These are phyloP conservation scores for Penicillium sp. DNA, from an alignment of 2,329 filamentous ascomycete genomes.

Conservation along the genomic window DNA sequence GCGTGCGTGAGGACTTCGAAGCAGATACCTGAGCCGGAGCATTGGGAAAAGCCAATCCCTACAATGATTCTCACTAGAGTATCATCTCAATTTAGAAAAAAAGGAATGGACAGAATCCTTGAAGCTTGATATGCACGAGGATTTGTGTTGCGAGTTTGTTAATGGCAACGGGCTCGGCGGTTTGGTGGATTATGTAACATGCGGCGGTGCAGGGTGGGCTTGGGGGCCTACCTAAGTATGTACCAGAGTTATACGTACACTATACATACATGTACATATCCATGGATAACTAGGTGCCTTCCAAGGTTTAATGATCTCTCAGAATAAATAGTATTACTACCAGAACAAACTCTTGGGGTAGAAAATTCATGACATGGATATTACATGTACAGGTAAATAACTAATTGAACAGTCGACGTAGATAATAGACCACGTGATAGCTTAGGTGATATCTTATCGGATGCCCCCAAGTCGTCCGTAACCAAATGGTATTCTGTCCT, in stretches of 20 bases:
- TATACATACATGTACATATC: background rate
- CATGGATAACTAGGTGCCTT: too few relatives aligned
- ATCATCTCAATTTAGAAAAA: conserved; percentile 5
- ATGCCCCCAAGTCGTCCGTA: background rate
- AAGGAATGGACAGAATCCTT: background rate
- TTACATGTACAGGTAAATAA: background rate
- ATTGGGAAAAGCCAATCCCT: conserved; percentile 30
- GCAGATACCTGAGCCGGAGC: conserved; percentile 33
- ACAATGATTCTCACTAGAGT: conserved; percentile 3
- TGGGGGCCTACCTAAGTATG: too few relatives aligned
- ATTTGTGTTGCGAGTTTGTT: background rate
- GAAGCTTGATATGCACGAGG: background rate
- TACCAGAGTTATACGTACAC: background rate
- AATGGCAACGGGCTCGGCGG: background rate
- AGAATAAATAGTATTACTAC: background rate
- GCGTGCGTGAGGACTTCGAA: conserved; percentile 27
- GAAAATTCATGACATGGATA: background rate
- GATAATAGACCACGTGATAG: conserved; percentile 1
- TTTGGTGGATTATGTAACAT: conserved; percentile 7
- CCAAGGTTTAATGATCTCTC: too few relatives aligned
- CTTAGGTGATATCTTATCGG: conserved; percentile 11
- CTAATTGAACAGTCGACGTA: background rate
- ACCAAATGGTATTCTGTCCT: conserved; percentile 1
- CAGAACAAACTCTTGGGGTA: background rate
- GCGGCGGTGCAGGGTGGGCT: background rate